phyloP scores from a whole-genome alignment of 495 filamentous ascomycete genomes.

The Cercophora sp. region DNA sequence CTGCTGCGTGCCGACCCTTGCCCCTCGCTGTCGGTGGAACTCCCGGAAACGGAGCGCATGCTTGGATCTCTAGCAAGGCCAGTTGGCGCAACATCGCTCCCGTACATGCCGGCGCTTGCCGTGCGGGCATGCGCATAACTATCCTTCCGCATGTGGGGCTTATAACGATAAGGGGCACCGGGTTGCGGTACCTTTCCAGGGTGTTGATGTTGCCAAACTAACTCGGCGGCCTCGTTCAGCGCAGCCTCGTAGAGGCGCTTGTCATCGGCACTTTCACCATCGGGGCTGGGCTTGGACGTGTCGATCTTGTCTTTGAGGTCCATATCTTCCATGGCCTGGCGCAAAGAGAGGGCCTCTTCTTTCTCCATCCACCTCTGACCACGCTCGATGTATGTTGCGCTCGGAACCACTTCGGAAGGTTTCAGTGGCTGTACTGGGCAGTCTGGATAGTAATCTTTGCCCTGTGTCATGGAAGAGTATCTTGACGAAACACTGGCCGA shows the following conservation, averaged over 20 bases:
- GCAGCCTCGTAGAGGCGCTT: constrained; percentile 66
- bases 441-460: constrained; percentile 44
- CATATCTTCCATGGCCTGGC: constrained; percentile 78
- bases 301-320: constrained; percentile 31
- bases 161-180: constrained; percentile 62
- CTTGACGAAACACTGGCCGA: constrained; percentile 38
- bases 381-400: constrained; percentile 70
- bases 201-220: constrained; percentile 81
- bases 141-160: constrained; percentile 55
- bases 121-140: constrained; percentile 60
- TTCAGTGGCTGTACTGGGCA: constrained; percentile 36
- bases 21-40: constrained; percentile 44
- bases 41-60: constrained; percentile 46
- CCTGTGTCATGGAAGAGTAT: constrained; percentile 34
- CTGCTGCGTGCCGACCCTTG: constrained; percentile 19
- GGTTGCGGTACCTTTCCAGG: constrained; percentile 50
- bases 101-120: constrained; percentile 52
- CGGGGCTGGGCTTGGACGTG: constrained; percentile 15
- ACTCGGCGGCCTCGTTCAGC: constrained; percentile 79
- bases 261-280: constrained; percentile 53
- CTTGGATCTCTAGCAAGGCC: constrained; percentile 44
- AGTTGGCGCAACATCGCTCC: constrained; percentile 43
- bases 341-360: constrained; percentile 72
- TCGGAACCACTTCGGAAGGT: constrained; percentile 51
- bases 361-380: constrained; percentile 81